Evolutionary conservation across 495 filamentous ascomycete genomes (phyloP).

Genomic region (Friedmanniomyces simplex): DNA sequence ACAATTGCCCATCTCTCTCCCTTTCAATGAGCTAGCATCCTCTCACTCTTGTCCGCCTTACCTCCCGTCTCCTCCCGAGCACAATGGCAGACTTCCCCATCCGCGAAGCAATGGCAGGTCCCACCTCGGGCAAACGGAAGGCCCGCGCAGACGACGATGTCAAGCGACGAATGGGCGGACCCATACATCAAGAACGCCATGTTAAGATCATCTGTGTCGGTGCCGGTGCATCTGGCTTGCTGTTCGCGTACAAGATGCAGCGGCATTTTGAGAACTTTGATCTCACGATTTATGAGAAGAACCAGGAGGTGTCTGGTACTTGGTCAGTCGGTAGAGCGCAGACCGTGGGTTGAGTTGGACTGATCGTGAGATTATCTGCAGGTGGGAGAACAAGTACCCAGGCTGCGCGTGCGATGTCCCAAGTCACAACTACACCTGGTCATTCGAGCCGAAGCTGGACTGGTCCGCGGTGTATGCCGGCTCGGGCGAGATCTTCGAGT

Average conservation of each 20-base stretch:
- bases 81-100: conserved; percentile 14
- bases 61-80: not conserved
- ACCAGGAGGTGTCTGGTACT: conserved; percentile 26
- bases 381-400: conserved; percentile 28
- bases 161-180: conserved; percentile 5
- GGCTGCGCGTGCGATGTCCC: conserved; percentile 32
- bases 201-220: conserved; percentile 19
- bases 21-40: too few species aligned
- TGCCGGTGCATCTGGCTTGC: conserved; percentile 25
- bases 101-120: conserved; percentile 1
- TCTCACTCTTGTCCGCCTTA: too few species aligned
- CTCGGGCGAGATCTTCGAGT: conserved; percentile 28
- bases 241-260: conserved; percentile 30
- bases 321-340: conserved; percentile 5
- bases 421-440: conserved; percentile 27
- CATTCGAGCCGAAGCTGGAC: conserved; percentile 31
- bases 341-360: too few species aligned
- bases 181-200: conserved; percentile 14
- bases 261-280: conserved; percentile 22
- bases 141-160: conserved; percentile 11
- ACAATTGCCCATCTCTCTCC: not conserved
- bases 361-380: too few species aligned
- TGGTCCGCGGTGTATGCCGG: conserved; percentile 29
- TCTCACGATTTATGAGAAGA: conserved; percentile 30
- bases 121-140: conserved; percentile 10